Evolutionary conservation across 169 alveolate genomes (phyloP).

Genomic region (Babesia bovis): DNA sequence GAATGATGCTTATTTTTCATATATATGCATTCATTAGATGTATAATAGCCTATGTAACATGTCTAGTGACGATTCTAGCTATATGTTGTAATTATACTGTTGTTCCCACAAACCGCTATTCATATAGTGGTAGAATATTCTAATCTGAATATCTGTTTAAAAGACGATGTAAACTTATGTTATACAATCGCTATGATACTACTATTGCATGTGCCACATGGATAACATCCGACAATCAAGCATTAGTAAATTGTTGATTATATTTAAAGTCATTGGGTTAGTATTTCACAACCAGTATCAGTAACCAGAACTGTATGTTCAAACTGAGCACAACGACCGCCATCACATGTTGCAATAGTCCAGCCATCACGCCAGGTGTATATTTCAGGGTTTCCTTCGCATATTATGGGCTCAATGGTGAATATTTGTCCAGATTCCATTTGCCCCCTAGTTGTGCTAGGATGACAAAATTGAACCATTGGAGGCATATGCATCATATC

Average conservation of each 20-base stretch:
- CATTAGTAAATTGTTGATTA: no score
- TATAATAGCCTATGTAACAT: no score
- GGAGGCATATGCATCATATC: conserved; percentile 90
- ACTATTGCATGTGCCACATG: no score
- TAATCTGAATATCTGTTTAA: no score
- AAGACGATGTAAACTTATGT: background rate
- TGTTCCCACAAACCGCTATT: no score
- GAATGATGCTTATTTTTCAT: conserved; percentile 1
- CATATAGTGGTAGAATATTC: no score
- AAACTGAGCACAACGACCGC: conserved; percentile 87
- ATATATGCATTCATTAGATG: no score
- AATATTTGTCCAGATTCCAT: conserved; percentile 55
- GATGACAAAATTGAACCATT: conserved; percentile 80
- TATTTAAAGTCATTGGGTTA: conserved; percentile 42
- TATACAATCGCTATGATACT: conserved; percentile 8
- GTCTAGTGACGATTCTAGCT: no score
- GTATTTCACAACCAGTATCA: conserved; percentile 85
- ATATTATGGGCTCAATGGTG: conserved; percentile 86
- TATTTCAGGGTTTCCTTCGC: conserved; percentile 80
- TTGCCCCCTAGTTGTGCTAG: conserved; percentile 66
- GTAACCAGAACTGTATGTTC: conserved; percentile 90
- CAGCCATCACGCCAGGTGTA: conserved; percentile 89
- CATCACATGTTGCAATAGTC: conserved; percentile 87
- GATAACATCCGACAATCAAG: conserved; percentile 5
- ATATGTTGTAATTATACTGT: no score